Evolutionary conservation across 1,284 basidiomycete species (phyloP).

Genomic region (Trametes pubescens): DNA sequence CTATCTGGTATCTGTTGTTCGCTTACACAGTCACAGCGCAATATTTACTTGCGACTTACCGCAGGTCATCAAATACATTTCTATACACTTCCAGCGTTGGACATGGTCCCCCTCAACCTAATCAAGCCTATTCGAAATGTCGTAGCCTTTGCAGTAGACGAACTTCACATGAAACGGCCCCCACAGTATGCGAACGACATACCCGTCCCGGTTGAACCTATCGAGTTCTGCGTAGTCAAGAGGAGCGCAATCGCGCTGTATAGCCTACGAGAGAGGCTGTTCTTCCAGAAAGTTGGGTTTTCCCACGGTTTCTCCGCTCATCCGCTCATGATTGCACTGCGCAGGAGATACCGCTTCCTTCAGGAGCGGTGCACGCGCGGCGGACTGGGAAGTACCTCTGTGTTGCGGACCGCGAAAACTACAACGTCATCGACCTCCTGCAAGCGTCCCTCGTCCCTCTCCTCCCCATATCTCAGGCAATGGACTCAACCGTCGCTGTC

Average conservation of each 20-base stretch:
- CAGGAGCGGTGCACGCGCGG: slow-evolving; percentile 67
- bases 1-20: slow-evolving; percentile 62
- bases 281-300: slow-evolving; percentile 63
- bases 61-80: slow-evolving; percentile 83
- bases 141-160: slow-evolving; percentile 81
- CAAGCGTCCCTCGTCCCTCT: slow-evolving; percentile 72
- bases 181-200: slow-evolving; percentile 52
- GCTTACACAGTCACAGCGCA: not conserved
- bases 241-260: slow-evolving; percentile 74
- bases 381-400: slow-evolving; percentile 76
- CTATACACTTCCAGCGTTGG: slow-evolving; percentile 81
- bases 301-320: not conserved
- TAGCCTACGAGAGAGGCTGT: slow-evolving; percentile 65
- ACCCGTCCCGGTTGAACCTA: slow-evolving; percentile 55
- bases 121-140: slow-evolving; percentile 85
- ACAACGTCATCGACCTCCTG: slow-evolving; percentile 82
- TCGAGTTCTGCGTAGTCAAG: slow-evolving; percentile 85
- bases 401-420: slow-evolving; percentile 74
- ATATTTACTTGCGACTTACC: not conserved
- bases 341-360: slow-evolving; percentile 84
- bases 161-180: slow-evolving; percentile 71
- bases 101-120: slow-evolving; percentile 62
- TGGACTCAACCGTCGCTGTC: slow-evolving; percentile 51
- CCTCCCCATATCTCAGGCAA: slow-evolving; percentile 79
- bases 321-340: not conserved